phyloP scores from a whole-genome alignment of 768 basidiomycete genomes.

The Agaricus subrufescens region DNA sequence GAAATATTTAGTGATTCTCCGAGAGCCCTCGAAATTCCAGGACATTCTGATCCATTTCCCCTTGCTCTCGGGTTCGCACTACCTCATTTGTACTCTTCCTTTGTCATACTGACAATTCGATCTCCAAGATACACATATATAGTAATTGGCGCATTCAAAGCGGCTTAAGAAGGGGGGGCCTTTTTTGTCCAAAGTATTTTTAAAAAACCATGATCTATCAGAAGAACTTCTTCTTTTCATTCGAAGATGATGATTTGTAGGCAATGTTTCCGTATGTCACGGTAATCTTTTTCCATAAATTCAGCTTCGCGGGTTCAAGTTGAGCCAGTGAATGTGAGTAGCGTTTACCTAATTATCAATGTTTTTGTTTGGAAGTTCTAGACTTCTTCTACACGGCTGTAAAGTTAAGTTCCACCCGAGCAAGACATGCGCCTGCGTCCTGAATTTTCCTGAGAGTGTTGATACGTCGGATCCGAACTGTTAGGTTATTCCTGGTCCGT shows the following conservation, averaged over 20 bases:
- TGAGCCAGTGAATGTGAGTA: too few relatives aligned
- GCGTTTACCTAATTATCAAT: too few relatives aligned
- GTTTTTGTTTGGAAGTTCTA: too few relatives aligned
- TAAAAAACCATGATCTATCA: background rate
- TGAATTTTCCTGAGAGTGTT: too few relatives aligned
- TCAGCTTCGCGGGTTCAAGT: background rate
- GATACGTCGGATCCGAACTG: too few relatives aligned
- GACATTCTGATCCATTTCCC: background rate
- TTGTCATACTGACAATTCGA: background rate
- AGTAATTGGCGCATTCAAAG: background rate
- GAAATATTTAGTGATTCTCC: constrained; percentile 1
- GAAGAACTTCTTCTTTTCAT: background rate
- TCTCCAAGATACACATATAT: constrained; percentile 3
- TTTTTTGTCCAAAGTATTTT: background rate
- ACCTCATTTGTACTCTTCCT: background rate
- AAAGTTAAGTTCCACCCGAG: too few relatives aligned
- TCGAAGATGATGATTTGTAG: background rate
- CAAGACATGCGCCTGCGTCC: too few relatives aligned
- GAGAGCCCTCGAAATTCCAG: background rate
- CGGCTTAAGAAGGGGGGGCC: background rate
- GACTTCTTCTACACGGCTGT: too few relatives aligned
- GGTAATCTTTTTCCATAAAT: background rate
- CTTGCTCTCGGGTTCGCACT: background rate
- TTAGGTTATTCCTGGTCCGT: too few relatives aligned
- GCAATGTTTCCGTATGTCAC: constrained; percentile 4